Conservation (phyloP, 176 grass and related monocot genomes). For the Hyparrhenia diplandra region DNA sequence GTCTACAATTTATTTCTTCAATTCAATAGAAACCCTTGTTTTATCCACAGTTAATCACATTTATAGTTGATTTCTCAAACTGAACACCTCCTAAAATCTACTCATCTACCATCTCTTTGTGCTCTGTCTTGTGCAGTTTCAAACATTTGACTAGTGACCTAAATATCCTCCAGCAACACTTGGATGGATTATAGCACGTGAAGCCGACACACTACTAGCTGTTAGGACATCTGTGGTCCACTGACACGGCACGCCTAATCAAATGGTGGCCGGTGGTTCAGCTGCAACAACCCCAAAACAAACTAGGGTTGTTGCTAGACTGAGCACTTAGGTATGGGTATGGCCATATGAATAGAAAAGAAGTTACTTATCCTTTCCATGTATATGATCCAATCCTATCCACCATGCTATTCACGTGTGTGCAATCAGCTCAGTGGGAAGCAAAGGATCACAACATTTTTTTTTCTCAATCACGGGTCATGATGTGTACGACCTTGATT, state of each 20-base stretch:
- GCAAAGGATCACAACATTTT: not conserved
- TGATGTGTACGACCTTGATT: not conserved
- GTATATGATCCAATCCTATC: not conserved
- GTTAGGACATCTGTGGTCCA: not conserved
- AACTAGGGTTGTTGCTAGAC: not conserved
- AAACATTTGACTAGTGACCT: not conserved
- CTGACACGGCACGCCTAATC: not conserved
- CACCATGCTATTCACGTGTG: slow-evolving; percentile 12
- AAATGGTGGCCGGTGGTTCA: not conserved
- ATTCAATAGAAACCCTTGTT: not conserved
- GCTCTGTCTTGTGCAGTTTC: not conserved
- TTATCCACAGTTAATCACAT: not conserved
- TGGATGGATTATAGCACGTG: not conserved
- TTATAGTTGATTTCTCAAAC: not conserved
- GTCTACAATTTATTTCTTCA: not conserved
- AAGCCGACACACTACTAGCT: not conserved
- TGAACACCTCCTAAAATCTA: not conserved
- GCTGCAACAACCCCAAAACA: not conserved
- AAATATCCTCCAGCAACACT: not conserved
- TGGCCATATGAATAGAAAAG: not conserved
- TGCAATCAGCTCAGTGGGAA: not conserved
- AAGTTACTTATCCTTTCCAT: not conserved
- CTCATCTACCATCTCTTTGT: not conserved
- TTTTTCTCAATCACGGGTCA: not conserved
- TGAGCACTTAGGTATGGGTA: not conserved